These are phyloP conservation scores for Scenedesmus sp. DNA, from an alignment of 163 green algal genomes.

Conservation along the genomic window DNA sequence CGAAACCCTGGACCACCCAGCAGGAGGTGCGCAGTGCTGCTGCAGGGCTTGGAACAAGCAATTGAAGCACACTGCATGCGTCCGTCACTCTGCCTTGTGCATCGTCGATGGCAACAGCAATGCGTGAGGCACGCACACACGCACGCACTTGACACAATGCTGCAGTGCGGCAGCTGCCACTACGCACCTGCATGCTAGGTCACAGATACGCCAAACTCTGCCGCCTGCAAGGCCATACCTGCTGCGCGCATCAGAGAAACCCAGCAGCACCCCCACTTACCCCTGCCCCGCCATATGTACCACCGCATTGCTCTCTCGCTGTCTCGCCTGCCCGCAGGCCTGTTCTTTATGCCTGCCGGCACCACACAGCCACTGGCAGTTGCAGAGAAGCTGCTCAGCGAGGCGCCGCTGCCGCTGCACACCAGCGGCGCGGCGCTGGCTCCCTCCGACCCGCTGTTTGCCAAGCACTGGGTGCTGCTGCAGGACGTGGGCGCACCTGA, in stretches of 20 bases:
- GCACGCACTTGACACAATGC: no score
- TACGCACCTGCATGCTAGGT: no score
- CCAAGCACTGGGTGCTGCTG: conserved; percentile 89
- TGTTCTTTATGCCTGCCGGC: conserved; percentile 60
- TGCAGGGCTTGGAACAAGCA: neutral
- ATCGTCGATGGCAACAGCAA: no score
- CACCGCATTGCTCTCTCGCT: no score
- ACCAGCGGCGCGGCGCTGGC: conserved; percentile 61
- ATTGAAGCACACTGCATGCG: neutral
- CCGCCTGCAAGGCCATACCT: no score
- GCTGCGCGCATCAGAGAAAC: no score
- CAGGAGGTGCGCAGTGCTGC: conserved; percentile 65
- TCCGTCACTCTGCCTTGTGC: neutral
- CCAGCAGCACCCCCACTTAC: no score
- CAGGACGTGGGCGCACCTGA: conserved; percentile 72
- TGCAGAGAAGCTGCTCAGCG: conserved; percentile 62
- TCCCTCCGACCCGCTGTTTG: conserved; percentile 73
- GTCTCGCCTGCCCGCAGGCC: conserved; percentile 8
- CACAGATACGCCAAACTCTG: no score
- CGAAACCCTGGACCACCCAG: conserved; percentile 91
- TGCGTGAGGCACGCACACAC: no score
- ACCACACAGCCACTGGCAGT: conserved; percentile 52
- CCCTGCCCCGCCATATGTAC: no score
- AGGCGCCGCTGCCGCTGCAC: conserved; percentile 72
- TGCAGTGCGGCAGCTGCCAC: no score